Evolutionary conservation across 495 filamentous ascomycete genomes (phyloP), one percentile per base, ranked within the genome.

Genomic region (Lasiosphaeria miniovina): DNA sequence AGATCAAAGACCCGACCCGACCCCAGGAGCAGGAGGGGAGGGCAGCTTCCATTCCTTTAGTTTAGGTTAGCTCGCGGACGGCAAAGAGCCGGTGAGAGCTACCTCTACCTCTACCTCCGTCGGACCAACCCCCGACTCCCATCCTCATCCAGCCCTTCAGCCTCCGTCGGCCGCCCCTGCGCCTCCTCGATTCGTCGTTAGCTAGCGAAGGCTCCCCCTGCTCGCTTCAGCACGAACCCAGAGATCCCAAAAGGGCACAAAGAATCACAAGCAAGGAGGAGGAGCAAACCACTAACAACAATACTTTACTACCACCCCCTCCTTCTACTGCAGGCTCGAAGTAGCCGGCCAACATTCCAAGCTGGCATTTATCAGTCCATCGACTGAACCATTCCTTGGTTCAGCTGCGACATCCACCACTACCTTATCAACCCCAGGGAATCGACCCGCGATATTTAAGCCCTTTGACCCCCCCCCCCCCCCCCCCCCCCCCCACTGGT

Each of bases 41-140:
- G 24, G 24, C 24, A 24, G 24, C 2, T 24, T 24, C 24, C 24
- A 24, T 46, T 46, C 43, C 12, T 46, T n/a, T 46, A n/a, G 38
- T 1, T 41, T 41, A 12, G 12, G 11, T n/a, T 46, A 46, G 43
- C 43, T 46, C 15, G 6, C 43, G 15, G 50, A 52, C 50, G 50
- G 50, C 34, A 34, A 54, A 54, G 40, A 53, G 8, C 43, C 15
- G 43, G 43, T 46, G 43, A n/a, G 12, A 46, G 43, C 12, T 24
- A 2, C 24, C 24, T 24, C 24, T 24, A 2, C 24, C 24, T 11
- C 43, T 46, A 6, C 12, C 43, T 24, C 36, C 51, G 51, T 32
- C 33, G 53, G 53, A 38, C 53, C 53, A 55, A 41, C 36, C 53
- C 50, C 53, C 38, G 36, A 55, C 53, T 46, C 40, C 53, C 53